Evolutionary conservation across 805 yeast species (phyloP).

Genomic region (Lipomyces anomalus): DNA sequence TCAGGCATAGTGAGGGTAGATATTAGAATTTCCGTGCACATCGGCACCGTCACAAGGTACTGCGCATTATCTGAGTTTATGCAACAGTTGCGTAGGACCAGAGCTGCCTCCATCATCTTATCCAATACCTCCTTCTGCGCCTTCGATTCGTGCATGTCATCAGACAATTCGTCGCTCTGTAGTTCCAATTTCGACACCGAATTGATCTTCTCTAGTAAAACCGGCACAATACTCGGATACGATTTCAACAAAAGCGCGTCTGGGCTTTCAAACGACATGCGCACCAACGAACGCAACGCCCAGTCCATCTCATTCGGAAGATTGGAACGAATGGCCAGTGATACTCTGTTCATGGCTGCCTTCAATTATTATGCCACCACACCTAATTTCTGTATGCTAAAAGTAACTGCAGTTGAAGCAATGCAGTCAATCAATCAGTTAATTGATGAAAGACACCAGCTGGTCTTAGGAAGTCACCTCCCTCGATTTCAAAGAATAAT

Average conservation of each 20-base stretch:
- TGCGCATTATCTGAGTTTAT: slow-evolving; percentile 83
- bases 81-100: slow-evolving; percentile 72
- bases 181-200: slow-evolving; percentile 18
- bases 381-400: too few species aligned
- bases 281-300: slow-evolving; percentile 54
- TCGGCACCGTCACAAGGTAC: slow-evolving; percentile 52
- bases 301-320: slow-evolving; percentile 64
- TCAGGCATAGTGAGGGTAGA: slow-evolving; percentile 32
- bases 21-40: slow-evolving; percentile 45
- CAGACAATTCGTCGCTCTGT: slow-evolving; percentile 6
- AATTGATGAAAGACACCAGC: too few species aligned
- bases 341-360: slow-evolving; percentile 42
- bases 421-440: neutral
- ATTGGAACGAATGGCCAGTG: slow-evolving; percentile 62
- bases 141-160: slow-evolving; percentile 9
- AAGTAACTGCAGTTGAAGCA: too few species aligned
- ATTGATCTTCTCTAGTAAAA: slow-evolving; percentile 41
- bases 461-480: too few species aligned
- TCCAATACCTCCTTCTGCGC: slow-evolving; percentile 25
- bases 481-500: too few species aligned
- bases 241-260: slow-evolving; percentile 45
- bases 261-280: slow-evolving; percentile 45
- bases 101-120: slow-evolving; percentile 44
- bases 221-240: slow-evolving; percentile 36
- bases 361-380: neutral